Conservation (phyloP, 305 asterid species). For the Lippia alba region DNA sequence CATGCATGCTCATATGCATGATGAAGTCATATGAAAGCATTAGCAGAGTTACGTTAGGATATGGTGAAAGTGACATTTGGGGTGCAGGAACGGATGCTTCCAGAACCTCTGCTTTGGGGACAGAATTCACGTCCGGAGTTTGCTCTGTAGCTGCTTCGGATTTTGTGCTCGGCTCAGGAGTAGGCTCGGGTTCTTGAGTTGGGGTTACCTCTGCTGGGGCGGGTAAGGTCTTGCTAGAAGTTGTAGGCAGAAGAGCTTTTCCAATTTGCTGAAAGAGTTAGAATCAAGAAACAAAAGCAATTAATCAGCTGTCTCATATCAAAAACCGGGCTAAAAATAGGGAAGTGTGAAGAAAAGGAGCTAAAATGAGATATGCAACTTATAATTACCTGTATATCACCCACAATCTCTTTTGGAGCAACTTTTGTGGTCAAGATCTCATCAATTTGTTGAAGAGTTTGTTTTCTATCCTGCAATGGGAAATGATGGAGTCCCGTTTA, state of each 20-base stretch:
- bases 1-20: neutral
- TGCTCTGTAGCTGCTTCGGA: constrained; percentile 51
- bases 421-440: constrained; percentile 72
- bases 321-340: neutral
- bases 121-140: constrained; percentile 61
- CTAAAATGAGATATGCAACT: neutral
- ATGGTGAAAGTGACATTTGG: constrained; percentile 82
- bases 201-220: constrained; percentile 56
- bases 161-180: constrained; percentile 43
- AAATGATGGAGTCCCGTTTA: constrained; percentile 27
- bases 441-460: constrained; percentile 72
- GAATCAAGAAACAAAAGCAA: constrained; percentile 17
- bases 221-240: constrained; percentile 65
- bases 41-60: constrained; percentile 65
- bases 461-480: constrained; percentile 77
- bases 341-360: neutral
- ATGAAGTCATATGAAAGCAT: neutral
- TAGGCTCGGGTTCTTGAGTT: constrained; percentile 48
- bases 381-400: constrained; percentile 73
- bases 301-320: neutral
- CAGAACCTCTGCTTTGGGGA: constrained; percentile 55
- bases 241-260: constrained; percentile 82
- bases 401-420: constrained; percentile 81
- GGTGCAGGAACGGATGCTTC: constrained; percentile 51
- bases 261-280: constrained; percentile 73